A percentile compares a stretch with the other conserved stretches of the same genome.
phyloP scores from a whole-genome alignment of 345 rosid species.

The Gossypium arboreum region DNA sequence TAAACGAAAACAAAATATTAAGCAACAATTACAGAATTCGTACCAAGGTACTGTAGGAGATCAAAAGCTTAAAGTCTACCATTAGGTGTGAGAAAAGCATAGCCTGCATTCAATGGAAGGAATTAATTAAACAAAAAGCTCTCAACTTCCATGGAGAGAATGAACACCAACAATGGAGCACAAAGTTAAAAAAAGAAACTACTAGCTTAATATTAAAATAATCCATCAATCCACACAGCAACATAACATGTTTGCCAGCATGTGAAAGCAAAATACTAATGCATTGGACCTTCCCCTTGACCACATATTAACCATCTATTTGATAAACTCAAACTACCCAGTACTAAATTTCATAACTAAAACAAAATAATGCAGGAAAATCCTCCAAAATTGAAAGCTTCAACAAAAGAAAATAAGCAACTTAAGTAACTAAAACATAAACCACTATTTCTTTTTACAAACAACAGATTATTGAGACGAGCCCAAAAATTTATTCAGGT shows the following conservation, averaged over 20 bases:
- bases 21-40: background rate
- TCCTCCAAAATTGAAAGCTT: background rate
- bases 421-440: background rate
- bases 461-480: background rate
- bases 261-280: background rate
- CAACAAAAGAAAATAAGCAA: background rate
- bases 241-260: background rate
- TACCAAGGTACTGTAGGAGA: constrained; percentile 1
- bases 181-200: background rate
- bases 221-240: constrained; percentile 1
- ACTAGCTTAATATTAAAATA: background rate
- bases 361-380: background rate
- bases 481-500: background rate
- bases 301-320: background rate
- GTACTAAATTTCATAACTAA: background rate
- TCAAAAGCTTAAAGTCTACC: background rate
- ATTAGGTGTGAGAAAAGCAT: background rate
- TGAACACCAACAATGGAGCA: background rate
- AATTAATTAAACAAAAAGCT: background rate
- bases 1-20: background rate
- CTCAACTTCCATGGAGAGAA: background rate
- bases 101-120: background rate
- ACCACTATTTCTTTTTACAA: background rate
- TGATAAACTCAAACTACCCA: constrained; percentile 3
- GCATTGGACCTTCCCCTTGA: background rate